Conservation (phyloP, 352 stramenopile genomes). For the Pythium aquatile region DNA sequence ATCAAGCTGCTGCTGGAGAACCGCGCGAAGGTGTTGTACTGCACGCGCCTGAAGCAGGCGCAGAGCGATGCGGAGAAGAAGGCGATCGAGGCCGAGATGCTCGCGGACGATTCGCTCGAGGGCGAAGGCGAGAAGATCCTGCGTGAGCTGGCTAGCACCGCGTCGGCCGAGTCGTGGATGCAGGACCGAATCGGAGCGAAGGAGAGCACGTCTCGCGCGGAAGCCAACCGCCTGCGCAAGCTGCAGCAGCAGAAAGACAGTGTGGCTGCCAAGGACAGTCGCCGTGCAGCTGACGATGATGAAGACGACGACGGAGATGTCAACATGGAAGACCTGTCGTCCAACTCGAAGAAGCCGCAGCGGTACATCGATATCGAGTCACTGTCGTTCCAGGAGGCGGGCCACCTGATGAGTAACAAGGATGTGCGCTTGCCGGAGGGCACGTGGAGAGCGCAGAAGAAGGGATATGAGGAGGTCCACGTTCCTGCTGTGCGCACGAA, state of each 20-base stretch:
- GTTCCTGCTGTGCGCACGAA: slow-evolving; percentile 95
- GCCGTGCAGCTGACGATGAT: slow-evolving; percentile 31
- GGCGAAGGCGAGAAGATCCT: slow-evolving; percentile 90
- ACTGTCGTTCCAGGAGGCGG: slow-evolving; percentile 94
- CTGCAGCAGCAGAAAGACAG: slow-evolving; percentile 54
- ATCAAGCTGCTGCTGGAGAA: slow-evolving; percentile 98
- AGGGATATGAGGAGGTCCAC: slow-evolving; percentile 98
- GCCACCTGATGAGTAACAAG: slow-evolving; percentile 99
- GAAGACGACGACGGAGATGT: slow-evolving; percentile 49
- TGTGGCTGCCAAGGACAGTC: slow-evolving; percentile 15
- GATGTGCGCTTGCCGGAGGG: slow-evolving; percentile 95
- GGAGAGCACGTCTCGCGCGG: slow-evolving; percentile 76
- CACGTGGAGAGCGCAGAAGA: slow-evolving; percentile 97
- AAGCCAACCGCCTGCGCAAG: slow-evolving; percentile 82
- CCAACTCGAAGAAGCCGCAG: slow-evolving; percentile 55
- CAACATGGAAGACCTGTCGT: slow-evolving; percentile 47
- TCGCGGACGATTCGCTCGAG: slow-evolving; percentile 73
- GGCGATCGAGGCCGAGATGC: slow-evolving; percentile 90
- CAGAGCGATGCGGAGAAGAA: slow-evolving; percentile 90
- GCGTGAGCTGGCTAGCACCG: slow-evolving; percentile 87
- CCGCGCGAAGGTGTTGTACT: slow-evolving; percentile 95
- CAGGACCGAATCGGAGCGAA: slow-evolving; percentile 89
- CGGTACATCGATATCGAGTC: slow-evolving; percentile 95
- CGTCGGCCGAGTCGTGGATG: slow-evolving; percentile 93
- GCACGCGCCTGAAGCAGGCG: slow-evolving; percentile 96